phyloP scores from a whole-genome alignment of 768 basidiomycete species.

The Lactarius hengduanensis region DNA sequence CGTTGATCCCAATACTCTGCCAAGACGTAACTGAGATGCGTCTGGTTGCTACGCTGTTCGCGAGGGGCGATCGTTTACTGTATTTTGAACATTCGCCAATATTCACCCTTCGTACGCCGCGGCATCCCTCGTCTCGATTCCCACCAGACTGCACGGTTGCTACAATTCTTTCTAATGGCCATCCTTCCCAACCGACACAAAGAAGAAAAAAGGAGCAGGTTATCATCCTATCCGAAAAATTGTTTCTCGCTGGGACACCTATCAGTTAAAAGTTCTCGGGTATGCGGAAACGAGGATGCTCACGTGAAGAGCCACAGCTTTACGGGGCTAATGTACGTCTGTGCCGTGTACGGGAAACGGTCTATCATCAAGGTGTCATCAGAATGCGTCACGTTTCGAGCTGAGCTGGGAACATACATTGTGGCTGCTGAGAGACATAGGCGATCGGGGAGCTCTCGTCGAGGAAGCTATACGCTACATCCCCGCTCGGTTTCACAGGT shows the following conservation, averaged over 20 bases:
- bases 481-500: neutral
- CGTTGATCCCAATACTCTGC: neutral
- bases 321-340: conserved; percentile 25
- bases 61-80: neutral
- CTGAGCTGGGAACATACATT: neutral
- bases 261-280: neutral
- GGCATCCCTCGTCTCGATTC: neutral
- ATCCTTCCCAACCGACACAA: neutral
- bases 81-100: neutral
- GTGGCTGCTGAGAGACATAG: neutral
- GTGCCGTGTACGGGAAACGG: conserved; percentile 20
- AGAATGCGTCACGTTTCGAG: neutral
- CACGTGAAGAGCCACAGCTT: conserved; percentile 23
- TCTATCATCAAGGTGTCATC: conserved; percentile 4
- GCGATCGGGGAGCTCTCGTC: neutral
- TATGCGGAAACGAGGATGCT: conserved; percentile 4
- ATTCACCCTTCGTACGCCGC: neutral
- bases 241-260: neutral
- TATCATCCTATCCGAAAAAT: neutral
- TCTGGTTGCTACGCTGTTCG: neutral
- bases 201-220: neutral
- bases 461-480: conserved; percentile 4
- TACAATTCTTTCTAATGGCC: neutral
- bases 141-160: neutral
- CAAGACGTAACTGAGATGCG: neutral